phyloP scores from a whole-genome alignment of 2,329 filamentous ascomycete genomes.

The Coniochaeta hoffmannii region DNA sequence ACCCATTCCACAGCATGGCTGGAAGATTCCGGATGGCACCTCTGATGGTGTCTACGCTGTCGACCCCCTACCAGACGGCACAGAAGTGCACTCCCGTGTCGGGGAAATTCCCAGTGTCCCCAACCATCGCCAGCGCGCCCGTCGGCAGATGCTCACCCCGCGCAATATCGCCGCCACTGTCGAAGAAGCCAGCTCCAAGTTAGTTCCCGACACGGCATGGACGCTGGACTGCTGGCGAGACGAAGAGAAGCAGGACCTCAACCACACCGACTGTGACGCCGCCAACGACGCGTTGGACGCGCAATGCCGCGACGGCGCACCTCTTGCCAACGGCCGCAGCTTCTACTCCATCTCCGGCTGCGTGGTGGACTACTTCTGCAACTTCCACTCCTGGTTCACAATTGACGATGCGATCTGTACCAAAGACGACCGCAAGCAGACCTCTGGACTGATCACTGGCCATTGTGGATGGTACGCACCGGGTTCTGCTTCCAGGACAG shows the following conservation, averaged over 20 bases:
- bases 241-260: not conserved
- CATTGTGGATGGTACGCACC: not conserved
- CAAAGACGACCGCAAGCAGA: not conserved
- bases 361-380: not conserved
- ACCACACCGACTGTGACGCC: conserved; percentile 8
- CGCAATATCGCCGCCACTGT: not conserved
- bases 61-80: not conserved
- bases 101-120: not conserved
- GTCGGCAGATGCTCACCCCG: not conserved
- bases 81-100: not conserved
- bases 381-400: not conserved
- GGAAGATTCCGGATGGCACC: not conserved
- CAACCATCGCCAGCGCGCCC: not conserved
- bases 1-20: not conserved
- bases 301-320: not conserved
- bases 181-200: no score
- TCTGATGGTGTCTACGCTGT: not conserved
- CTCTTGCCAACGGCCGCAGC: not conserved
- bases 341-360: not conserved
- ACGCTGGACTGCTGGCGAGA: not conserved
- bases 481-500: not conserved
- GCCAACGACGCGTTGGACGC: conserved; percentile 8
- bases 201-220: not conserved
- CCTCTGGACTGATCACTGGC: not conserved
- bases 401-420: not conserved